phyloP scores from a whole-genome alignment of 345 rosid genomes.

The Eucalyptus victrix region DNA sequence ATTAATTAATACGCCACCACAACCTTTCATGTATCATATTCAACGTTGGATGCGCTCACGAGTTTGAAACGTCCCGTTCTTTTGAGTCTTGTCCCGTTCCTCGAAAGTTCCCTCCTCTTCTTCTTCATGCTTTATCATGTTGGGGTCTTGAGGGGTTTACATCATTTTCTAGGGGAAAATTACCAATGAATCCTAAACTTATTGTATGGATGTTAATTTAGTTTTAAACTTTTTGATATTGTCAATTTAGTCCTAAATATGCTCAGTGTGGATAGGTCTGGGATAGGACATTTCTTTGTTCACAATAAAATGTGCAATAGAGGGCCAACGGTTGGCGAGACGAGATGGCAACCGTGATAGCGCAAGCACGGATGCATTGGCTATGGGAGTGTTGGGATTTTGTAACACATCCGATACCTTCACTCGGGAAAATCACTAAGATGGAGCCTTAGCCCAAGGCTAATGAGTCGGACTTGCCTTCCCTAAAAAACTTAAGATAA shows the following conservation, averaged over 20 bases:
- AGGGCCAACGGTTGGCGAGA: rapidly evolving
- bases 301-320: rapidly evolving
- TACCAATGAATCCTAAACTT: neutral
- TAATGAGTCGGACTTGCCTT: rapidly evolving
- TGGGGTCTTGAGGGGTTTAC: rapidly evolving
- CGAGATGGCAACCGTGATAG: rapidly evolving
- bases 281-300: neutral
- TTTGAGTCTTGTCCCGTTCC: neutral
- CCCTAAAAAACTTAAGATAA: too few species aligned
- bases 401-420: too few species aligned
- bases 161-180: neutral
- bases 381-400: too few species aligned
- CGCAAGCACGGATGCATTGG: rapidly evolving
- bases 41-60: neutral
- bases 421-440: rapidly evolving
- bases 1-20: neutral
- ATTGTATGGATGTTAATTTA: rapidly evolving
- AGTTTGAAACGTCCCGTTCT: neutral
- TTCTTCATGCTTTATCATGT: neutral
- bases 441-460: rapidly evolving
- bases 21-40: rapidly evolving
- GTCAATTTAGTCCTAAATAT: neutral
- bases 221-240: too few species aligned
- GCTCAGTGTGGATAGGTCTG: rapidly evolving
- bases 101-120: neutral